These are phyloP conservation scores for Eimeria maxima DNA, from an alignment of 169 alveolate species.

Conservation along the genomic window DNA sequence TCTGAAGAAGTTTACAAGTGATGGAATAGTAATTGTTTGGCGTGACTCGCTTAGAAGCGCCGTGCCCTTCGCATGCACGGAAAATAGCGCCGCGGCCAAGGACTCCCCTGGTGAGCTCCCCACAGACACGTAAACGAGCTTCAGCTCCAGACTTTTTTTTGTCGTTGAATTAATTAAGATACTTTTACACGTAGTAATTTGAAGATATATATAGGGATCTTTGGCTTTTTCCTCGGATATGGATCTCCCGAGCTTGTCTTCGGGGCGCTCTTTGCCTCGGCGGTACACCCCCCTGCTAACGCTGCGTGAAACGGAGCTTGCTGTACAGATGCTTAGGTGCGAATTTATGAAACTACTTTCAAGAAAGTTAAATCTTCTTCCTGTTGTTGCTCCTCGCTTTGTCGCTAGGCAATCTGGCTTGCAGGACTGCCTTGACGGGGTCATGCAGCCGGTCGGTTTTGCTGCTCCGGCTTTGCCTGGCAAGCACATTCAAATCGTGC, in stretches of 20 bases:
- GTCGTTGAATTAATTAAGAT: not conserved
- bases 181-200: not conserved
- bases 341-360: conserved; percentile 12
- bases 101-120: not conserved
- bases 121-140: not conserved
- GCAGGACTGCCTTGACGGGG: conserved; percentile 55
- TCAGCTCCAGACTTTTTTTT: not conserved
- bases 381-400: conserved; percentile 55
- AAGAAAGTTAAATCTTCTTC: not conserved
- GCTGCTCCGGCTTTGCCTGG: not conserved
- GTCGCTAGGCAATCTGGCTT: conserved; percentile 52
- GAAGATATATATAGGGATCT: not conserved
- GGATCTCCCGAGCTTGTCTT: not conserved
- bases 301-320: conserved; percentile 69
- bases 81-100: too few species aligned
- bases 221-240: not conserved
- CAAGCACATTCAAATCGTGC: conserved; percentile 26
- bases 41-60: too few species aligned
- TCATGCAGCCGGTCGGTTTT: conserved; percentile 15
- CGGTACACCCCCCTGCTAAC: conserved; percentile 10
- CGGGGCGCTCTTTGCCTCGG: conserved; percentile 16
- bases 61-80: too few species aligned
- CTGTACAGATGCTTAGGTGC: conserved; percentile 4
- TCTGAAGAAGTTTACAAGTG: not conserved
- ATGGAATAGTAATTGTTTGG: too few species aligned